These are phyloP conservation scores for Eucalyptus sideroxylon DNA, from an alignment of 345 rosid species.

Conservation along the genomic window DNA sequence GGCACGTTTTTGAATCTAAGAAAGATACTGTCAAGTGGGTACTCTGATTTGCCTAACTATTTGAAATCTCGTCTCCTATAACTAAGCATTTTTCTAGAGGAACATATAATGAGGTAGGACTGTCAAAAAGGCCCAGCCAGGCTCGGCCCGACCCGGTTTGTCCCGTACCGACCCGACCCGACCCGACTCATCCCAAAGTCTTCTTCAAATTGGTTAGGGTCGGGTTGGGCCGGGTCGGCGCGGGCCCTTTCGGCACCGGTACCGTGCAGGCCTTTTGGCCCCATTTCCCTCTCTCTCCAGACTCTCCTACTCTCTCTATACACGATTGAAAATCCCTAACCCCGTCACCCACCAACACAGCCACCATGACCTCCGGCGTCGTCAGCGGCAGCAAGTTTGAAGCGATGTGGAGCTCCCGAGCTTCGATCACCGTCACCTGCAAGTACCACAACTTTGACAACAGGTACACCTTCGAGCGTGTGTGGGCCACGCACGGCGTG, in stretches of 20 bases:
- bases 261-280: too few species aligned
- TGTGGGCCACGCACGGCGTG: constrained; percentile 71
- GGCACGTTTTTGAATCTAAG: not conserved
- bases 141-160: accelerated
- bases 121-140: too few species aligned
- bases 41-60: not conserved
- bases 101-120: not conserved
- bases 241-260: too few species aligned
- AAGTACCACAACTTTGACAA: constrained; percentile 93
- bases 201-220: too few species aligned
- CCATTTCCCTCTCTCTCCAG: too few species aligned
- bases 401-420: constrained; percentile 69
- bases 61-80: not conserved
- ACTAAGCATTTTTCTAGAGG: not conserved
- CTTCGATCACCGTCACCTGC: constrained; percentile 70
- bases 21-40: not conserved
- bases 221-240: too few species aligned
- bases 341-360: too few species aligned
- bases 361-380: constrained; percentile 65
- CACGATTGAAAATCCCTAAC: too few species aligned
- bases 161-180: too few species aligned
- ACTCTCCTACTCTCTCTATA: too few species aligned
- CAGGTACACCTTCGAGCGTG: constrained; percentile 90
- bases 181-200: too few species aligned
- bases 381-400: constrained; percentile 78